Percentiles rank a stretch among this genome's conserved stretches.
These are phyloP conservation scores for Chenopodium suecicum DNA, from an alignment of 148 eudicot species.

Conservation along the genomic window DNA sequence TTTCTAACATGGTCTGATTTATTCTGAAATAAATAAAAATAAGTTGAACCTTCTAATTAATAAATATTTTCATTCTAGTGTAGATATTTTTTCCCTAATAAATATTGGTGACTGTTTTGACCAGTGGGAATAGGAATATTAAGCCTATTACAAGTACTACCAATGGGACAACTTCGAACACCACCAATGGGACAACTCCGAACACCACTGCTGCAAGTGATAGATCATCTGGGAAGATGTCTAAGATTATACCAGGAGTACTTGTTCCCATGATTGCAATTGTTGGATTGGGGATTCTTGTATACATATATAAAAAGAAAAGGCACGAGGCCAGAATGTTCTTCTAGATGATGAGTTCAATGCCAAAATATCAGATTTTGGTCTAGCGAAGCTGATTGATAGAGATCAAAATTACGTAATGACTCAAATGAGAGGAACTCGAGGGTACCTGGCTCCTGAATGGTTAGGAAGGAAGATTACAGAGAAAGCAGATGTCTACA, in stretches of 20 bases:
- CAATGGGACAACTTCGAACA: too few relatives aligned
- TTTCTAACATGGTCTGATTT: too few relatives aligned
- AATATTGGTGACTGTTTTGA: too few relatives aligned
- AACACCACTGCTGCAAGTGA: constrained; percentile 20
- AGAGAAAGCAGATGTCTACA: constrained; percentile 19
- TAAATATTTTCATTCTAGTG: too few relatives aligned
- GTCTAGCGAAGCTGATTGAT: constrained; percentile 18
- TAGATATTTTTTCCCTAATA: too few relatives aligned
- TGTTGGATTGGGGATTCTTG: constrained; percentile 41
- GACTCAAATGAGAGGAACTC: constrained; percentile 20
- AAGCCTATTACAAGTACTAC: too few relatives aligned
- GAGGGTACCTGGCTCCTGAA: constrained; percentile 21
- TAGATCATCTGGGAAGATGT: constrained; percentile 37
- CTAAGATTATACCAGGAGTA: constrained; percentile 43
- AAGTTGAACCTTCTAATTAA: too few relatives aligned
- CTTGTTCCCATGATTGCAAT: constrained; percentile 22
- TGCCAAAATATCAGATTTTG: constrained; percentile 24
- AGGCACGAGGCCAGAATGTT: constrained; percentile 16
- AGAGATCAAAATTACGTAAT: constrained; percentile 7
- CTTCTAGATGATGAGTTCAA: constrained; percentile 10
- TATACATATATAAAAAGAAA: constrained; percentile 43
- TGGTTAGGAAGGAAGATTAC: constrained; percentile 14
- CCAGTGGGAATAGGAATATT: too few relatives aligned
- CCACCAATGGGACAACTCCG: constrained; percentile 4
- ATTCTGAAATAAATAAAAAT: too few relatives aligned